Evolutionary conservation across 805 yeast genomes (phyloP).

Genomic region (Kodamaea kaohsiungensis): DNA sequence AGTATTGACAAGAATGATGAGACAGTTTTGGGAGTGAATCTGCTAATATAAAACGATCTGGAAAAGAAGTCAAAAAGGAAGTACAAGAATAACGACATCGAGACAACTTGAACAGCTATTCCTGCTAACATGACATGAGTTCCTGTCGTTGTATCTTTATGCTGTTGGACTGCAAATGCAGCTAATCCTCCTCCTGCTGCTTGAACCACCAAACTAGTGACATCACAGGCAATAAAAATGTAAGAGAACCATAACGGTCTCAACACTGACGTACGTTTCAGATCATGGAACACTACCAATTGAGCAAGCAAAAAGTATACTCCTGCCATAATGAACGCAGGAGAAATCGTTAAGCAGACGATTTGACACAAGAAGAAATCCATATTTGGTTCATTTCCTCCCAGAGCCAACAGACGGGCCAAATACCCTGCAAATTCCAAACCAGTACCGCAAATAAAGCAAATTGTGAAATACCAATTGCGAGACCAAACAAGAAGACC

Average conservation of each 20-base stretch:
- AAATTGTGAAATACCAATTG: slow-evolving; percentile 18
- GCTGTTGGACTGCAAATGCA: slow-evolving; percentile 11
- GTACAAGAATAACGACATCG: slow-evolving; percentile 20
- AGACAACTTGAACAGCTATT: slow-evolving; percentile 19
- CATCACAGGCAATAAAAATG: slow-evolving; percentile 14
- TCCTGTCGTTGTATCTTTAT: slow-evolving; percentile 13
- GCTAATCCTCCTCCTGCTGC: slow-evolving; percentile 21
- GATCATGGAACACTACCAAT: slow-evolving; percentile 10
- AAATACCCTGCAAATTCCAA: slow-evolving; percentile 14
- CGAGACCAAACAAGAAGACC: slow-evolving; percentile 16
- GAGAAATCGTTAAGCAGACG: slow-evolving; percentile 14
- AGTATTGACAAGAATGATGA: slow-evolving; percentile 19
- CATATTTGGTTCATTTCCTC: not conserved
- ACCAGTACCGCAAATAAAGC: slow-evolving; percentile 9
- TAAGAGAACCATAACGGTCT: slow-evolving; percentile 15
- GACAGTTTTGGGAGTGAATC: not conserved
- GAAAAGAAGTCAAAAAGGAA: slow-evolving; percentile 20
- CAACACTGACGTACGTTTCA: slow-evolving; percentile 1
- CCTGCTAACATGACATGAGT: slow-evolving; percentile 23
- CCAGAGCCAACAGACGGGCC: slow-evolving; percentile 8
- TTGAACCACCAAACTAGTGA: slow-evolving; percentile 17
- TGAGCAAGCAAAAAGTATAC: slow-evolving; percentile 14
- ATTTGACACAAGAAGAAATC: slow-evolving; percentile 12
- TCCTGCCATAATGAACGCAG: slow-evolving; percentile 16
- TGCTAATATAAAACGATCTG: slow-evolving; percentile 16